A percentile compares a stretch with the other conserved stretches of the same genome.
Evolutionary conservation across 1,284 basidiomycete species (phyloP).

Genomic region (Polyporus tsugae): DNA sequence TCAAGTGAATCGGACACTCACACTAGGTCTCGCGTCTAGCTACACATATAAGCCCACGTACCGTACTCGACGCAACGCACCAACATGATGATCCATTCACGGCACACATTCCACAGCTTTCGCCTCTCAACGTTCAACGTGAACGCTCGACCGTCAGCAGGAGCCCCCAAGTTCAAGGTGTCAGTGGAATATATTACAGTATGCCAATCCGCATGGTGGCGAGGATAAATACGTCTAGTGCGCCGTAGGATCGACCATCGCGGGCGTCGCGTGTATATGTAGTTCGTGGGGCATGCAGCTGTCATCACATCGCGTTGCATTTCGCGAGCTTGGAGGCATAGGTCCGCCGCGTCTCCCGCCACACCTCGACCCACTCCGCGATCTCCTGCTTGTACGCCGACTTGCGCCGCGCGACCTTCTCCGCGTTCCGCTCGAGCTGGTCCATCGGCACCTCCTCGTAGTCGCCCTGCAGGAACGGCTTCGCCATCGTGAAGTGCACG

Average conservation of each 20-base stretch:
- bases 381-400: constrained; percentile 41
- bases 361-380: constrained; percentile 44
- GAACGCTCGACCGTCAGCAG: too few species aligned
- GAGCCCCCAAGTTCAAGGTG: neutral
- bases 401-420: constrained; percentile 32
- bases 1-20: constrained; percentile 19
- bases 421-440: constrained; percentile 35
- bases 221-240: neutral
- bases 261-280: neutral
- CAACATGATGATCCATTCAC: constrained; percentile 5
- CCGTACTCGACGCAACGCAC: neutral
- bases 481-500: constrained; percentile 52
- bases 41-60: neutral
- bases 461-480: constrained; percentile 48
- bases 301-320: constrained; percentile 25
- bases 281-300: neutral
- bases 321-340: constrained; percentile 30
- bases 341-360: constrained; percentile 39
- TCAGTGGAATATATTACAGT: neutral
- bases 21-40: constrained; percentile 13
- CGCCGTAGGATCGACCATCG: neutral
- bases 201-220: neutral
- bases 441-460: constrained; percentile 37
- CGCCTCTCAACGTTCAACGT: neutral
- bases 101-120: neutral